Evolutionary conservation across 2,329 filamentous ascomycete genomes (phyloP).

Genomic region (Drechslera avenae): DNA sequence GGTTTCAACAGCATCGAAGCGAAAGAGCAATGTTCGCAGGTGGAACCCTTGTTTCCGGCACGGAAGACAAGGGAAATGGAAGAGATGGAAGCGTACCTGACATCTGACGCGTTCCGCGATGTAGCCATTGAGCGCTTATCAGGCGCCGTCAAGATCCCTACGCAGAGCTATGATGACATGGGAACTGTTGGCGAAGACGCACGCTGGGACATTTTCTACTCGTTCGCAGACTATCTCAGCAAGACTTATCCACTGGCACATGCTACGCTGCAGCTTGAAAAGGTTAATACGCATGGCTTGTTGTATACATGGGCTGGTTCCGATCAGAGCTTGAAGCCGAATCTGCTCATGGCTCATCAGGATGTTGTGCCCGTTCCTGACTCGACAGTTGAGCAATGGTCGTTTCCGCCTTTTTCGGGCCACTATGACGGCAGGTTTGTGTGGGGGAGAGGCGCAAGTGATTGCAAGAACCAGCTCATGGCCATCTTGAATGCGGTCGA

Average conservation of each 20-base stretch:
- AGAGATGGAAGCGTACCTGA: constrained; percentile 34
- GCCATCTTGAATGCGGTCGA: constrained; percentile 62
- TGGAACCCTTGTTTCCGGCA: constrained; percentile 33
- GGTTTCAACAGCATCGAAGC: not conserved
- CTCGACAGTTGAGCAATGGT: constrained; percentile 61
- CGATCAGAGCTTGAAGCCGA: constrained; percentile 58
- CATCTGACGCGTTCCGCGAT: constrained; percentile 36
- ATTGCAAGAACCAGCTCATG: constrained; percentile 67
- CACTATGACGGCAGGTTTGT: constrained; percentile 61
- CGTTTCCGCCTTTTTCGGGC: constrained; percentile 64
- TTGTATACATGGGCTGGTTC: constrained; percentile 64
- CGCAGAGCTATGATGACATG: constrained; percentile 62
- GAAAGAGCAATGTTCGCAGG: constrained; percentile 34
- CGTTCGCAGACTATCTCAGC: constrained; percentile 53
- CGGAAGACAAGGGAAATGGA: constrained; percentile 34
- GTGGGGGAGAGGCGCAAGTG: constrained; percentile 65
- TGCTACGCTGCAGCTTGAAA: constrained; percentile 55
- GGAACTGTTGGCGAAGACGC: constrained; percentile 60
- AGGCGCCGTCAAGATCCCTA: constrained; percentile 60
- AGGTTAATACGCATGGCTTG: constrained; percentile 64
- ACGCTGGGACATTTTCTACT: constrained; percentile 64
- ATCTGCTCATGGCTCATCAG: constrained; percentile 67
- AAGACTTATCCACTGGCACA: constrained; percentile 47
- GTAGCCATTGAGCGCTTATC: constrained; percentile 48
- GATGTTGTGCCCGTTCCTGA: constrained; percentile 65